phyloP scores from a whole-genome alignment of 192 early-diverging fungal genomes.

The Funneliformis mosseae region DNA sequence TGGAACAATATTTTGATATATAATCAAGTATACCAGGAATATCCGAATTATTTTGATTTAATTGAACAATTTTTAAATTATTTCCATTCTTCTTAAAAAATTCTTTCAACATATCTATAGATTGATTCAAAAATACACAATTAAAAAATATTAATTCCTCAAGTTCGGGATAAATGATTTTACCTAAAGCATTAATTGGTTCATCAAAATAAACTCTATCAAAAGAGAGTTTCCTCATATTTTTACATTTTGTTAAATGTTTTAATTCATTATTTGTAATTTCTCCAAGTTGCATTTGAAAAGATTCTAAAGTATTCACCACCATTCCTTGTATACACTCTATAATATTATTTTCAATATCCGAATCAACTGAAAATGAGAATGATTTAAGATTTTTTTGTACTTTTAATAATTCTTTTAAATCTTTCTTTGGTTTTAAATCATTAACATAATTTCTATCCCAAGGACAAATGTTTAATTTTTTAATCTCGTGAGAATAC shows the following conservation, averaged over 20 bases:
- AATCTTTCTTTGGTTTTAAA: background rate
- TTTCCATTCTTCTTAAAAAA: background rate
- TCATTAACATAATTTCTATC: background rate
- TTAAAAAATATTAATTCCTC: background rate
- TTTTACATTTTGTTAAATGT: background rate
- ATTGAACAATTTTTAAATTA: background rate
- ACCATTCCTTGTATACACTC: background rate
- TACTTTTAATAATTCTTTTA: background rate
- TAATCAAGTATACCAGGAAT: background rate
- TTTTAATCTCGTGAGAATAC: background rate
- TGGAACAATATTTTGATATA: background rate
- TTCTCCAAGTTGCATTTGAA: background rate
- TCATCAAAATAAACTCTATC: background rate
- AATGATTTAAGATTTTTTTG: background rate
- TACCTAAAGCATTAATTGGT: background rate
- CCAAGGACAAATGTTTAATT: background rate
- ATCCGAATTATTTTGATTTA: background rate
- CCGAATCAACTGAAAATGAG: background rate
- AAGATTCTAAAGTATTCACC: background rate
- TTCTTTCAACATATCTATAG: background rate
- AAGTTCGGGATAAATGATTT: background rate
- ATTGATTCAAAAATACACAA: background rate
- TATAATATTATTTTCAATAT: background rate
- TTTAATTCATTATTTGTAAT: background rate
- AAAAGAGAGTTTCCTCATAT: background rate